Evolutionary conservation across 805 yeast species (phyloP), one percentile per base, ranked within the genome.

Genomic region (Zygotorulaspora sp.): DNA sequence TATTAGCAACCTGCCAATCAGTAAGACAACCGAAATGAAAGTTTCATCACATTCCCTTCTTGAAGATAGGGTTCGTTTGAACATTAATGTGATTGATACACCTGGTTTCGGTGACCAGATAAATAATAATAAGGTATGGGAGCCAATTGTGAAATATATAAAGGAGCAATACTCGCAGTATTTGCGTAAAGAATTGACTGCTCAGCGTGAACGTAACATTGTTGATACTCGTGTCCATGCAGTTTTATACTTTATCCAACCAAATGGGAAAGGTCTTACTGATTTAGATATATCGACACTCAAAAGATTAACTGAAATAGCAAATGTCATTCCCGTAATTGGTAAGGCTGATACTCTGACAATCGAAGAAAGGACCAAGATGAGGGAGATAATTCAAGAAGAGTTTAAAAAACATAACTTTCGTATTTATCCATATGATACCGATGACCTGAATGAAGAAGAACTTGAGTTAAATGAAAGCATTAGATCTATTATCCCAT

Each of bases 51-150:
- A 82, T 45, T 71, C 74, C 12, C 71, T 92, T 48, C 65, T 78
- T 40, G 98, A 92, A 65, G 88, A 87, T 61, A 84, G 83, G 48
- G 97, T 92, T 40, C 78, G 80, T 45, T 76, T 92, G 60, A 82
- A 82, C 54, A 68, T 92, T 47, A 89, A 87, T 53, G 79, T 92
- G 39, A 85, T 92, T 58, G 98, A 92, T 61, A 92, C 98, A 3
- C 97, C 97, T 14, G 97, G 97, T 11, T 92, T 87, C 70, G 97
- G 96, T 26, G 98, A 92, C 70, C 96, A 85, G 66, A 83, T 92
- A 50, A 85, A 88, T 68, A 89, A 89, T 65, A 94, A 85, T 55
- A 84, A 83, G 65, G 88, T 95, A 65, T 90, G 97, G 96, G 97
- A 89, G 53, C 96, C 96, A 36, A 80, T 89, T 46, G 81, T 89